Base-by-base conservation (phyloP, 345 rosid genomes). In the Salix brachista region DNA sequence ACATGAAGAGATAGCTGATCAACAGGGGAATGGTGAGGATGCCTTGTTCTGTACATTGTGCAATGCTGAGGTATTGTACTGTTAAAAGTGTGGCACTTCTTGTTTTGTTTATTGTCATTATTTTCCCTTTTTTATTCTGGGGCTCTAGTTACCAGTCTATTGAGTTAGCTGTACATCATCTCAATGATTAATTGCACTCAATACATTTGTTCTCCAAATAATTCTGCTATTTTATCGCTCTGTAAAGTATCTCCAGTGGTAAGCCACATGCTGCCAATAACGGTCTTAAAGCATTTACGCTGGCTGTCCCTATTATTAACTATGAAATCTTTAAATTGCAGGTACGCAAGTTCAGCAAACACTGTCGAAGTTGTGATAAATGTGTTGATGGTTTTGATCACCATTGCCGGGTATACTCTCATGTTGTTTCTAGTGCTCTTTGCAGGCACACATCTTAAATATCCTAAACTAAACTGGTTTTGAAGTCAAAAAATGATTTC, bases 301-400 rank as follows among this genome's bases (percentile, higher is more conserved):
- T 14, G 13, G 37, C 50, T 41, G 54, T 76, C 25, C 58, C 23
- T 18, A 5, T 50, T 69, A 54, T 67, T 68, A 60, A 72, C 60
- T 70, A 46, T 69, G 75, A 23, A 67, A 70, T 48, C 42, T 74
- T 65, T 79, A 26, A 64, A 67, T 58, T 37, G 80, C 91, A 94
- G 98, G 98, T 94, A 34, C 97, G 97, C 69, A 91, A 88, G 84
- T 94, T 89, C 80, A 94, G 98, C 86, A 94, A 94, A 82, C 98
- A 94, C 69, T 94, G 98, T 83, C 87, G 97, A 78, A 94, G 97
- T 81, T 94, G 98, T 69, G 98, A 94, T 83, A 94, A 94, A 85
- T 94, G 98, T 75, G 99, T 96, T 26, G 97, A 93, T 86, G 92
- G 94, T 77, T 96, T 96, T 76, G 99, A 93, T 89, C 99, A 96